Percentiles rank a stretch among this genome's conserved stretches.
Conservation (phyloP, 805 yeast species). For the Yarrowia sp. region DNA sequence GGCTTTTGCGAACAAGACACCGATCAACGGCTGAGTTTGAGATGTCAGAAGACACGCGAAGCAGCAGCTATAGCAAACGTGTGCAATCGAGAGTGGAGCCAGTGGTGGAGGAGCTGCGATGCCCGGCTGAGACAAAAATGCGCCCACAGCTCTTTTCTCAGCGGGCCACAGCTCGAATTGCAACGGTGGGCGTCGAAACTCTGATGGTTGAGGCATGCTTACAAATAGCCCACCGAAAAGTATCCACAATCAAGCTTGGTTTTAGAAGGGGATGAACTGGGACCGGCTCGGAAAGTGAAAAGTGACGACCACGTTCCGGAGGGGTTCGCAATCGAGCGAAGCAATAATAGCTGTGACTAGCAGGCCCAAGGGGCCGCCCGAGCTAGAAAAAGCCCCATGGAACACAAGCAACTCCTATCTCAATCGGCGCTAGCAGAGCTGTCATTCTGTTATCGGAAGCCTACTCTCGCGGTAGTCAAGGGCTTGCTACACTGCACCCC, state of each 20-base stretch:
- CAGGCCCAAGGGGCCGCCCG: no score
- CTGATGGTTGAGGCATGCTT: neutral
- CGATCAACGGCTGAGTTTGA: constrained; percentile 13
- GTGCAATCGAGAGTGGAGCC: neutral
- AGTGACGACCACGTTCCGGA: neutral
- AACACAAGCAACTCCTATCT: no score
- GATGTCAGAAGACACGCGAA: neutral
- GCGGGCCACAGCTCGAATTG: no score
- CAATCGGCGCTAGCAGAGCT: no score
- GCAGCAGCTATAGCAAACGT: neutral
- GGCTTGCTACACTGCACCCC: no score
- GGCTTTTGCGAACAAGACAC: neutral
- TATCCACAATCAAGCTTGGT: neutral
- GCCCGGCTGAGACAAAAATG: no score
- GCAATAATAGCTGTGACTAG: neutral
- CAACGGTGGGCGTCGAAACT: neutral
- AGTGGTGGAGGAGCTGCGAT: no score
- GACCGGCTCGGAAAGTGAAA: neutral
- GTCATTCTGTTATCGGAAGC: no score
- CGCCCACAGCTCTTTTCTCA: no score
- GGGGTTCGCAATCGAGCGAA: neutral
- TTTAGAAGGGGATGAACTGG: no score
- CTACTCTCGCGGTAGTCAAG: no score
- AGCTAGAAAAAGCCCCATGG: no score
- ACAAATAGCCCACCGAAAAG: neutral